phyloP scores from a whole-genome alignment of 306 rosid species.

The Hylodesmum podocarpum region DNA sequence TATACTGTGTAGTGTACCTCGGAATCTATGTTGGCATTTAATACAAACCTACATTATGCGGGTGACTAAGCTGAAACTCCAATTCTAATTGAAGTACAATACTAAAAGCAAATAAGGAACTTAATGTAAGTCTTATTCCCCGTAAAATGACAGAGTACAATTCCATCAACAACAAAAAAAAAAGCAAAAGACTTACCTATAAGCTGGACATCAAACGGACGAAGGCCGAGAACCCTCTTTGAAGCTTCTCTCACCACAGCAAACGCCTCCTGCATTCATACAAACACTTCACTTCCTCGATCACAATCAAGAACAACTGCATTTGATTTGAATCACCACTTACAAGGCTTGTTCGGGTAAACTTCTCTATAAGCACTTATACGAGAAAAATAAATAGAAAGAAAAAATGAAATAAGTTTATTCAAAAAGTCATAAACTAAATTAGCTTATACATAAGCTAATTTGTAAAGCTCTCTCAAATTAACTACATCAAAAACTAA shows the following conservation, averaged over 20 bases:
- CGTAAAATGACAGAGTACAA: not conserved
- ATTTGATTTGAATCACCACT: not conserved
- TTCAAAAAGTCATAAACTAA: no score
- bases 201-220: constrained; percentile 93
- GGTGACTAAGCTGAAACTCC: not conserved
- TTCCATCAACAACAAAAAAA: not conserved
- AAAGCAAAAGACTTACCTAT: constrained; percentile 52
- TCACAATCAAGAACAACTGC: constrained; percentile 22
- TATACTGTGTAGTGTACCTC: no score
- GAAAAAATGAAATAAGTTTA: no score
- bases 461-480: no score
- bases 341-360: no score
- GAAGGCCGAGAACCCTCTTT: constrained; percentile 87
- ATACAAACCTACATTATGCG: not conserved
- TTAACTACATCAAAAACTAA: no score
- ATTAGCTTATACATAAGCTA: no score
- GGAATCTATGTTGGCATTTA: not conserved
- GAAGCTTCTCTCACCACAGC: constrained; percentile 97
- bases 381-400: no score
- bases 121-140: not conserved
- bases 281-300: not conserved
- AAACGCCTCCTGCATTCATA: constrained; percentile 77
- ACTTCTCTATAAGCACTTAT: no score
- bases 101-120: not conserved
- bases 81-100: not conserved